Conservation (phyloP, 2,329 filamentous ascomycete species). For the Aureobasidium leucospermi region DNA sequence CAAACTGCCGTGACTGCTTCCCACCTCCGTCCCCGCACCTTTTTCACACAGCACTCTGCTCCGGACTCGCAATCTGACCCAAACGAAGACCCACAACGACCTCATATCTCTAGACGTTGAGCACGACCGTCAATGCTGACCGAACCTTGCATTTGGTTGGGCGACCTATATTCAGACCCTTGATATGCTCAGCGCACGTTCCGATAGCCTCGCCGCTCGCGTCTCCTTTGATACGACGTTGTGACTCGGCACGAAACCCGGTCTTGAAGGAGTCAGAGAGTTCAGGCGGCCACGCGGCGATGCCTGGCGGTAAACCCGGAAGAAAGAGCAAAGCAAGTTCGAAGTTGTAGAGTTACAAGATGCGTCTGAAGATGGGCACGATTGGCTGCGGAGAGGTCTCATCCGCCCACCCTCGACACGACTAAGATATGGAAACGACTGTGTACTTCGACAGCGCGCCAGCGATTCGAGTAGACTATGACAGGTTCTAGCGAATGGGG, state of each 20-base stretch:
- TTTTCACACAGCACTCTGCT: neutral
- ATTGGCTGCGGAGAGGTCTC: no score
- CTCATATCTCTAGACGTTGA: neutral
- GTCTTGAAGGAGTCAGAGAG: neutral
- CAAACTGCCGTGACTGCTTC: neutral
- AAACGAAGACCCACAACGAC: neutral
- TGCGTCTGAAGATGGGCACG: no score
- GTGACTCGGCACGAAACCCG: neutral
- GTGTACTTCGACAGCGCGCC: no score
- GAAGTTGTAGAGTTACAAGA: no score
- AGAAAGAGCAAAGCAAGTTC: no score
- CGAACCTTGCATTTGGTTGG: neutral
- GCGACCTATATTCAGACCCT: neutral
- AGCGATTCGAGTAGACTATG: no score
- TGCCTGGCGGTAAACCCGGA: no score
- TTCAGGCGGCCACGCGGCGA: no score
- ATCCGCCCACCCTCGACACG: no score
- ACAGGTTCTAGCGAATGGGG: no score
- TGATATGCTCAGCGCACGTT: neutral
- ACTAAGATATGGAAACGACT: no score
- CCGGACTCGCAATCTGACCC: neutral
- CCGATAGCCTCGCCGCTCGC: neutral
- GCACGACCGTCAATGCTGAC: neutral
- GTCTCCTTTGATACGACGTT: neutral
- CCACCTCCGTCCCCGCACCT: neutral